These are phyloP conservation scores for Cardamine occulta DNA, from an alignment of 345 rosid species.

Conservation along the genomic window DNA sequence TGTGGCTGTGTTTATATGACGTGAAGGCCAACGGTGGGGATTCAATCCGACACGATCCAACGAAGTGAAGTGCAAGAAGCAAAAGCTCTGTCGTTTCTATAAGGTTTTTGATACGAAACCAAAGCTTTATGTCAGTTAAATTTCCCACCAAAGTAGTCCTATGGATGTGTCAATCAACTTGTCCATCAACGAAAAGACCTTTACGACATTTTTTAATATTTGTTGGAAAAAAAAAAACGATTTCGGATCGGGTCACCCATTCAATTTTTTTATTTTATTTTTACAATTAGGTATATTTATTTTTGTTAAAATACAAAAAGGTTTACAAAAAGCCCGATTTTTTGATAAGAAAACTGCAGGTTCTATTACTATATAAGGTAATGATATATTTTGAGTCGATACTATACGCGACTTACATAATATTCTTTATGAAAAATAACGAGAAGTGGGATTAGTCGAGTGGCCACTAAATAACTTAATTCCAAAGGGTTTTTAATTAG, in stretches of 20 bases:
- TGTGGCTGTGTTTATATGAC: background rate
- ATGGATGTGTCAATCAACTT: constrained; percentile 49
- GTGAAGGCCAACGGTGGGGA: constrained; percentile 30
- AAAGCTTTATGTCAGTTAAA: constrained; percentile 38
- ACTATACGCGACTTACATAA: constrained; percentile 5
- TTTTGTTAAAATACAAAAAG: background rate
- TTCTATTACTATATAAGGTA: constrained; percentile 26
- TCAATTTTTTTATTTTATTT: background rate
- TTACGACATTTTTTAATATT: constrained; percentile 5
- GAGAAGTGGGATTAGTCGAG: constrained; percentile 34
- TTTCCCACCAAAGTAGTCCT: constrained; percentile 42
- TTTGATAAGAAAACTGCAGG: background rate
- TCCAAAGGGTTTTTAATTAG: constrained; percentile 2
- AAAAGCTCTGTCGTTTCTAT: constrained; percentile 34
- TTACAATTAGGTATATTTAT: background rate
- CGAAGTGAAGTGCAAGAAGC: constrained; percentile 23
- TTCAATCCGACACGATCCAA: constrained; percentile 22
- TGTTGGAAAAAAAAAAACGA: background rate
- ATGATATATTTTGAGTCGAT: background rate
- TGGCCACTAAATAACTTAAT: constrained; percentile 27
- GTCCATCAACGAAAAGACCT: constrained; percentile 51
- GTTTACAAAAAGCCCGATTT: background rate
- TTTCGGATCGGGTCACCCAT: constrained; percentile 25
- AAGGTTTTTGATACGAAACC: constrained; percentile 29
- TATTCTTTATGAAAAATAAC: constrained; percentile 3